Conservation (phyloP, 352 stramenopile genomes). For the Globisporangium recalcitrans region DNA sequence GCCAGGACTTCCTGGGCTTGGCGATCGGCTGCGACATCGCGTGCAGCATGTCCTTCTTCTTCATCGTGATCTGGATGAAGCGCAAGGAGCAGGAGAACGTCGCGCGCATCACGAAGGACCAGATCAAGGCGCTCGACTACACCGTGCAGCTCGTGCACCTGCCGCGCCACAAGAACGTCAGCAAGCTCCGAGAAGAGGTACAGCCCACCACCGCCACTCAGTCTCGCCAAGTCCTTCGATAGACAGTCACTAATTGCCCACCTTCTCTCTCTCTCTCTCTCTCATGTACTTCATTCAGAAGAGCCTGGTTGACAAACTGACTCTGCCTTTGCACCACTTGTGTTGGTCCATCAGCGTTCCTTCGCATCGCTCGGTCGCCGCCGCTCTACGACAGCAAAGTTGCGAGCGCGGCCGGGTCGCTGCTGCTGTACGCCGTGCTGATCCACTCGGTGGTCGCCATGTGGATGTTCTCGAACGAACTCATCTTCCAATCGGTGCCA, state of each 20-base stretch:
- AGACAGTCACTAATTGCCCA: too few species aligned
- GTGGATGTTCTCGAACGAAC: conserved; percentile 87
- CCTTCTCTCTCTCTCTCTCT: neutral
- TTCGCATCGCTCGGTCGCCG: conserved; percentile 63
- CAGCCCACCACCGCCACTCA: neutral
- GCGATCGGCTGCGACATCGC: conserved; percentile 67
- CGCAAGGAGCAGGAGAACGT: conserved; percentile 63
- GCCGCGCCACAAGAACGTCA: conserved; percentile 51
- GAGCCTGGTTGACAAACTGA: neutral
- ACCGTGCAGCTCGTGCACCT: conserved; percentile 72
- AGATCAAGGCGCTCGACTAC: conserved; percentile 73
- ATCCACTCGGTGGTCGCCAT: conserved; percentile 68
- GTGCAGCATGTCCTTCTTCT: conserved; percentile 63
- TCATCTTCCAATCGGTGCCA: conserved; percentile 68
- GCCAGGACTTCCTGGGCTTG: conserved; percentile 59
- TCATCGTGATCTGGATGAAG: conserved; percentile 66
- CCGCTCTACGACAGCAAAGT: conserved; percentile 73
- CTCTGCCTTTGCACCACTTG: neutral
- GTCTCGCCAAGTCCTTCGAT: neutral
- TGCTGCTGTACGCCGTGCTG: conserved; percentile 73
- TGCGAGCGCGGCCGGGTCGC: conserved; percentile 38
- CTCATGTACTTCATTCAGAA: conserved; percentile 22
- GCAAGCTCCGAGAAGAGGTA: conserved; percentile 59
- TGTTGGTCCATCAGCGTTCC: conserved; percentile 32
- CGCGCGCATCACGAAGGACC: conserved; percentile 45